Percentiles rank a stretch among this genome's conserved stretches.
Conservation (phyloP, 768 basidiomycete genomes). For the Macrolepiota dolichaula region DNA sequence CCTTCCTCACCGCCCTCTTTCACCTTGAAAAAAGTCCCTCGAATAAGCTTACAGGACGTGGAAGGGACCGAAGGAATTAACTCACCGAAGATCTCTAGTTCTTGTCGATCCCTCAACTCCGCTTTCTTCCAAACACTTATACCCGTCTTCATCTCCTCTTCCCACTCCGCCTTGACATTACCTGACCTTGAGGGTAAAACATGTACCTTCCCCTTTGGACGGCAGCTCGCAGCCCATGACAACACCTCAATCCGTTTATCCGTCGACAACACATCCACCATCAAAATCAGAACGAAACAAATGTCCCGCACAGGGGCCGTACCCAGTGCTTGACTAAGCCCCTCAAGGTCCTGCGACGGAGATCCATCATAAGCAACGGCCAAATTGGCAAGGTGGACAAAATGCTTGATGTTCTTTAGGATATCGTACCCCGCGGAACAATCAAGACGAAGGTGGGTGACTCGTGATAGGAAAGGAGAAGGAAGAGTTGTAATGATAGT, state of each 20-base stretch:
- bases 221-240: conserved; percentile 16
- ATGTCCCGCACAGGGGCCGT: neutral
- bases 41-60: neutral
- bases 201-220: conserved; percentile 7
- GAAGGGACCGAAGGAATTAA: neutral
- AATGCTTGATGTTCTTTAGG: conserved; percentile 15
- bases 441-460: conserved; percentile 21
- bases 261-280: conserved; percentile 13
- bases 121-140: conserved; percentile 22
- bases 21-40: neutral
- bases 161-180: conserved; percentile 21
- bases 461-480: conserved; percentile 16
- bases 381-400: conserved; percentile 19
- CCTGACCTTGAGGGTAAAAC: conserved; percentile 10
- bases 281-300: conserved; percentile 18
- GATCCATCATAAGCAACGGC: conserved; percentile 19
- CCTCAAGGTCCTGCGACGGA: conserved; percentile 11
- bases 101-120: neutral
- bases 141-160: conserved; percentile 23
- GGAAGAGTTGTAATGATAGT: neutral
- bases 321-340: conserved; percentile 15
- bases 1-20: neutral
- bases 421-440: conserved; percentile 13
- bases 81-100: neutral
- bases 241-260: conserved; percentile 9